These are phyloP conservation scores for Lactarius evosmus DNA, from an alignment of 768 basidiomycete species.

Conservation along the genomic window DNA sequence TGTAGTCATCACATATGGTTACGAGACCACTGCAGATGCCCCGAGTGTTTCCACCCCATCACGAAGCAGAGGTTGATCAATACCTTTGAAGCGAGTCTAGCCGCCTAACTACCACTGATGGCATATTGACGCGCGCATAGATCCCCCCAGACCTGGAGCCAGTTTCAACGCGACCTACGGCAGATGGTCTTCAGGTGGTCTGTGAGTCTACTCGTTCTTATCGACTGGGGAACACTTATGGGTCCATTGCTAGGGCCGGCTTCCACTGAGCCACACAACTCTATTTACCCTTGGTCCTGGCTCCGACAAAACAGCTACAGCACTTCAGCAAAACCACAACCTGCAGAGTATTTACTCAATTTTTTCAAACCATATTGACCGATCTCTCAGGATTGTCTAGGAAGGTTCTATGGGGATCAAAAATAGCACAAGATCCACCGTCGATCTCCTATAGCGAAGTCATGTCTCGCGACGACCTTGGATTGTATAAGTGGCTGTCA, in stretches of 20 bases:
- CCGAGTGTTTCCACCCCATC: conserved; percentile 77
- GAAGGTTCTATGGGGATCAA: conserved; percentile 78
- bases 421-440: conserved; percentile 72
- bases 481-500: conserved; percentile 76
- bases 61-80: conserved; percentile 90
- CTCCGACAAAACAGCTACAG: conserved; percentile 77
- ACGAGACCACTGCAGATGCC: conserved; percentile 88
- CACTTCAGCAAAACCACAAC: conserved; percentile 40
- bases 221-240: background rate
- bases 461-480: conserved; percentile 61
- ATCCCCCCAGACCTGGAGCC: conserved; percentile 76
- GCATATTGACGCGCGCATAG: conserved; percentile 39
- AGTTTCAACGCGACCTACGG: conserved; percentile 48
- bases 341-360: conserved; percentile 45
- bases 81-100: conserved; percentile 65
- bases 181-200: conserved; percentile 65
- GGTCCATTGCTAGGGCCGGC: conserved; percentile 43
- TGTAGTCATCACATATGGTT: conserved; percentile 87
- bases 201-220: conserved; percentile 47
- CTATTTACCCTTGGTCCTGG: conserved; percentile 87
- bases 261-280: conserved; percentile 61
- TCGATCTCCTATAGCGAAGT: conserved; percentile 68
- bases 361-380: conserved; percentile 3
- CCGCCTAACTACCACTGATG: background rate
- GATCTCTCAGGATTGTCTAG: conserved; percentile 34